Evolutionary conservation across 768 basidiomycete genomes (phyloP).

Genomic region (Podaxis sp.): DNA sequence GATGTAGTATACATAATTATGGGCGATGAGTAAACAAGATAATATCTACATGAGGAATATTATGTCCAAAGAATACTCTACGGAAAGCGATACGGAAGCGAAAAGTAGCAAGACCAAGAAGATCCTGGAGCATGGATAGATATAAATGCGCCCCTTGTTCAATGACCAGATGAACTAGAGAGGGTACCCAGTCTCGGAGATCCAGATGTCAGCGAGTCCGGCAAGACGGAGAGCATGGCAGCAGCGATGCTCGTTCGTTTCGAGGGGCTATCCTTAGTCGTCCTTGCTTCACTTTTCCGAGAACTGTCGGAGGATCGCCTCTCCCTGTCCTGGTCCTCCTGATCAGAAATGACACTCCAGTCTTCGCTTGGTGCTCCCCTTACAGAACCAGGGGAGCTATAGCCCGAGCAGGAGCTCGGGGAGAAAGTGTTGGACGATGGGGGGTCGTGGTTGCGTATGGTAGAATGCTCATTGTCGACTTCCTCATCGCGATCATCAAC

Average conservation of each 20-base stretch:
- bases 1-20: slow-evolving; percentile 15
- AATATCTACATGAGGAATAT: slow-evolving; percentile 2
- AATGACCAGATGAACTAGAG: slow-evolving; percentile 24
- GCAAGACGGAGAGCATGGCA: slow-evolving; percentile 58
- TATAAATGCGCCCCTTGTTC: background rate
- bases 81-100: background rate
- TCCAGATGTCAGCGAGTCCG: slow-evolving; percentile 43
- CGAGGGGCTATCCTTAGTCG: slow-evolving; percentile 29
- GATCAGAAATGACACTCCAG: slow-evolving; percentile 85
- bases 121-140: background rate
- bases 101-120: background rate
- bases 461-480: slow-evolving; percentile 32
- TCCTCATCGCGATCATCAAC: slow-evolving; percentile 28
- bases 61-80: background rate
- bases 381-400: slow-evolving; percentile 53
- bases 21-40: background rate
- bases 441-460: slow-evolving; percentile 26
- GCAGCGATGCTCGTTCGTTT: slow-evolving; percentile 64
- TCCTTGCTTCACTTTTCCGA: slow-evolving; percentile 33
- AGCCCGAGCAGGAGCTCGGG: slow-evolving; percentile 39
- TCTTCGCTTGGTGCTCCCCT: slow-evolving; percentile 65
- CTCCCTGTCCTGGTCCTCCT: slow-evolving; percentile 42
- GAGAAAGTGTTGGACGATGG: slow-evolving; percentile 20
- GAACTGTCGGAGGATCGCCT: slow-evolving; percentile 52
- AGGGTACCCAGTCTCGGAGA: slow-evolving; percentile 36